These are phyloP conservation scores for Bonia amplexicaulis DNA, from an alignment of 176 grass and related monocot species.

Conservation along the genomic window DNA sequence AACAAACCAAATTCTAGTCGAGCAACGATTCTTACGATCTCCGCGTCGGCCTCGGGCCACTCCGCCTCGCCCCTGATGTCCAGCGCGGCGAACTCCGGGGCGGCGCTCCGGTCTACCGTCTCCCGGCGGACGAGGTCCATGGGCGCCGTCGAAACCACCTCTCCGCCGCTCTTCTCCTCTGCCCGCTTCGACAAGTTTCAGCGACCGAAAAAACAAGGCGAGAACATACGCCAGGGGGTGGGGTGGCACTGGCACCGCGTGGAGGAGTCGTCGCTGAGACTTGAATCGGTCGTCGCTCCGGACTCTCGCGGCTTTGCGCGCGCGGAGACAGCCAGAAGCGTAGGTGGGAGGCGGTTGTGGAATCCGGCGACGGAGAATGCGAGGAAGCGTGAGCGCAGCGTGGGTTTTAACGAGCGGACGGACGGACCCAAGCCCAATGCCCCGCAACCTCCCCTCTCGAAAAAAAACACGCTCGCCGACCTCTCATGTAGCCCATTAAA, in stretches of 20 bases:
- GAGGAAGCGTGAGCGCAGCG: neutral
- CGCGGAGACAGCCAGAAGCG: neutral
- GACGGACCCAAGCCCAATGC: neutral
- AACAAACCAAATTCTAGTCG: neutral
- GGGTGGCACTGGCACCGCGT: neutral
- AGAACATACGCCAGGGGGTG: neutral
- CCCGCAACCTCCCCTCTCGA: neutral
- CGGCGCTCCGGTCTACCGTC: neutral
- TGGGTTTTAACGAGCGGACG: neutral
- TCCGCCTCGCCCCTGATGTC: slow-evolving; percentile 25
- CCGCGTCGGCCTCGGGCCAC: neutral
- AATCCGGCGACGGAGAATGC: neutral
- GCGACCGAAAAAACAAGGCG: neutral
- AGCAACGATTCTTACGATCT: neutral
- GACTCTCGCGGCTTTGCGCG: neutral
- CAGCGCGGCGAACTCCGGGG: slow-evolving; percentile 30
- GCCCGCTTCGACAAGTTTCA: neutral
- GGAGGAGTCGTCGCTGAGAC: slow-evolving; percentile 18
- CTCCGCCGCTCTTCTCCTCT: neutral
- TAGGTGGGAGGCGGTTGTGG: neutral
- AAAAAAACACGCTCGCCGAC: too few relatives aligned
- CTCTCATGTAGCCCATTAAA: neutral
- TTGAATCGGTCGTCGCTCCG: slow-evolving; percentile 17
- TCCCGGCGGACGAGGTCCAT: slow-evolving; percentile 34
- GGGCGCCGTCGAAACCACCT: neutral